These are phyloP conservation scores for Termitomyces heimii DNA, from an alignment of 768 basidiomycete species.

Conservation along the genomic window DNA sequence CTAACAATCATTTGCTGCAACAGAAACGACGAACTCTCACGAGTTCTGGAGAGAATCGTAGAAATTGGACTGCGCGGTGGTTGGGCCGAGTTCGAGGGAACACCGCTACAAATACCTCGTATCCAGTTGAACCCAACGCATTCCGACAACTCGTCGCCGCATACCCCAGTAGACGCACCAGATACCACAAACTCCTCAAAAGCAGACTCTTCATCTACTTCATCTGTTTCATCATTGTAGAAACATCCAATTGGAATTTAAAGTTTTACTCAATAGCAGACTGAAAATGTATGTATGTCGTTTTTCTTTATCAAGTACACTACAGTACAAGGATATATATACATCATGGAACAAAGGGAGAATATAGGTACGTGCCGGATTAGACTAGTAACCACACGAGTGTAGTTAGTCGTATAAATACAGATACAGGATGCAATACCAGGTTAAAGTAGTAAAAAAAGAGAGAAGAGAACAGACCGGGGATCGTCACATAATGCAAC, in stretches of 20 bases:
- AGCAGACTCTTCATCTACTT: conserved; percentile 1
- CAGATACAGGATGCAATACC: background rate
- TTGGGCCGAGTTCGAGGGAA: conserved; percentile 59
- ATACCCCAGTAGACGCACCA: conserved; percentile 1
- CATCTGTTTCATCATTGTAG: background rate
- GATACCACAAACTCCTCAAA: conserved; percentile 8
- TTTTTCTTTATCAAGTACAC: background rate
- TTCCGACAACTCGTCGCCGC: background rate
- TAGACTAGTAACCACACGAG: background rate
- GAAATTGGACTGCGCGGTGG: conserved; percentile 61
- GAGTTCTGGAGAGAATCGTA: conserved; percentile 60
- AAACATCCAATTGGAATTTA: background rate
- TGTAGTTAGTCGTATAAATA: conserved; percentile 1
- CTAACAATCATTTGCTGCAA: background rate
- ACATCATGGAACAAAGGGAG: background rate
- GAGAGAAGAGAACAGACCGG: background rate
- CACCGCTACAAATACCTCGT: conserved; percentile 36
- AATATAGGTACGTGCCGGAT: background rate
- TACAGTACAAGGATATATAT: background rate
- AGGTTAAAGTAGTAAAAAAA: background rate
- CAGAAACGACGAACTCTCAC: conserved; percentile 64
- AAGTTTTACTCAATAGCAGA: background rate
- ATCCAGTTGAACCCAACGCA: conserved; percentile 6
- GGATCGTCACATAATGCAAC: conserved; percentile 18
- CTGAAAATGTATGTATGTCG: background rate